These are phyloP conservation scores for Bombardia bombarda DNA, from an alignment of 495 filamentous ascomycete genomes.

Conservation along the genomic window DNA sequence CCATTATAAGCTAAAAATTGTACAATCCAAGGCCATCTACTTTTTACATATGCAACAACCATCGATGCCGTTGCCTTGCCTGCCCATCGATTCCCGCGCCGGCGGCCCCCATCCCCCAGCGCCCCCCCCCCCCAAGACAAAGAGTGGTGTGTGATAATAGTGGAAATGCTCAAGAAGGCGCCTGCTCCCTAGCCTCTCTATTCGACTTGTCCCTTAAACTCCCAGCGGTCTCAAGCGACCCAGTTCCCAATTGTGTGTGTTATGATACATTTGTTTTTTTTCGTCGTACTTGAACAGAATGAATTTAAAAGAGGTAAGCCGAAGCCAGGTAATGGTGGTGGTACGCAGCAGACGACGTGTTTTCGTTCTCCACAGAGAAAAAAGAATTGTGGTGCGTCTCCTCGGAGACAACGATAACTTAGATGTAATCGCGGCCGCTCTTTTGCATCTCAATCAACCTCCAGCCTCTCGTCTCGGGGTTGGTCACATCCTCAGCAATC, in stretches of 20 bases:
- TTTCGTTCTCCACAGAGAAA: neutral
- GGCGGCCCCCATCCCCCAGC: neutral
- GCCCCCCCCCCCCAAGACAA: neutral
- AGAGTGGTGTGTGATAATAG: neutral
- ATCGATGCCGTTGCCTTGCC: too few species aligned
- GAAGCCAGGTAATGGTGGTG: neutral
- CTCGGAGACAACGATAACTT: neutral
- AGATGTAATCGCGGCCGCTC: constrained; percentile 82
- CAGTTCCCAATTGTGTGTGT: constrained; percentile 8
- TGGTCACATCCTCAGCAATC: constrained; percentile 89
- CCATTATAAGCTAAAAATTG: too few species aligned
- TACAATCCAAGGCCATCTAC: too few species aligned
- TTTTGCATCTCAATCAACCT: constrained; percentile 97
- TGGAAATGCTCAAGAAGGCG: constrained; percentile 19
- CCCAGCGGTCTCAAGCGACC: constrained; percentile 7
- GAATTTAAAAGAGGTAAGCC: neutral
- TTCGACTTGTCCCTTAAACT: constrained; percentile 8
- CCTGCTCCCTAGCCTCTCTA: constrained; percentile 15
- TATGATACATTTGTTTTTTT: constrained; percentile 19
- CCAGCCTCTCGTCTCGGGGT: constrained; percentile 94
- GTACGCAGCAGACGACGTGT: too few species aligned
- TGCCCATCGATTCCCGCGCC: too few species aligned
- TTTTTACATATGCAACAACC: too few species aligned
- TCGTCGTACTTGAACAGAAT: constrained; percentile 11
- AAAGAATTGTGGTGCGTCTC: neutral